These are phyloP conservation scores for Fistulina hepatica DNA, from an alignment of 1,284 basidiomycete genomes.

Conservation along the genomic window DNA sequence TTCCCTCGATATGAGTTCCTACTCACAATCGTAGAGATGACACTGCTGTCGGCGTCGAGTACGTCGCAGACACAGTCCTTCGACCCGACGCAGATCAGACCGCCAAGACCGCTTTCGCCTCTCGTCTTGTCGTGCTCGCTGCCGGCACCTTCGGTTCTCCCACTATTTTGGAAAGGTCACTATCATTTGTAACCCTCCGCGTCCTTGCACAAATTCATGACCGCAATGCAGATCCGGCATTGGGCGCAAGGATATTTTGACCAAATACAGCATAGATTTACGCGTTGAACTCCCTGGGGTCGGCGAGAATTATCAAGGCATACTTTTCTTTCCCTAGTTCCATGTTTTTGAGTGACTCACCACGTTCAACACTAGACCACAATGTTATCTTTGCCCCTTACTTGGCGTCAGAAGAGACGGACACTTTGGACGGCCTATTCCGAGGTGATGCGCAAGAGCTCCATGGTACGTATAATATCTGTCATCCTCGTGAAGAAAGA, in stretches of 20 bases:
- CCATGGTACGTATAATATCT: slow-evolving; percentile 20
- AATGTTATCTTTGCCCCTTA: slow-evolving; percentile 26
- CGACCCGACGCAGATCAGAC: slow-evolving; percentile 7
- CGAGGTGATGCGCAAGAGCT: slow-evolving; percentile 24
- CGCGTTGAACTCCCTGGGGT: slow-evolving; percentile 47
- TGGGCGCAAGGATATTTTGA: slow-evolving; percentile 30
- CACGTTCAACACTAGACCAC: slow-evolving; percentile 30
- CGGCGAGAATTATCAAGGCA: slow-evolving; percentile 38
- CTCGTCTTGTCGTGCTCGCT: slow-evolving; percentile 36
- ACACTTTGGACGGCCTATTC: slow-evolving; percentile 35
- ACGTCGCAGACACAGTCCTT: slow-evolving; percentile 22
- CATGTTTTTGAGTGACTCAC: background rate
- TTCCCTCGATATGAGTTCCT: background rate
- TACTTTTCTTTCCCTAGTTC: background rate
- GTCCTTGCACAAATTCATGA: slow-evolving; percentile 1
- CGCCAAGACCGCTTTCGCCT: slow-evolving; percentile 25
- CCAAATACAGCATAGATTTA: slow-evolving; percentile 28
- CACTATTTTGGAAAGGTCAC: slow-evolving; percentile 36
- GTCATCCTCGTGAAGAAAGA: background rate
- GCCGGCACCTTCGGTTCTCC: slow-evolving; percentile 47
- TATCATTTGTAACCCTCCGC: slow-evolving; percentile 12
- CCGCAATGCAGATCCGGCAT: slow-evolving; percentile 29
- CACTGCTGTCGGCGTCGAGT: slow-evolving; percentile 39
- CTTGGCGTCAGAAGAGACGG: slow-evolving; percentile 27
- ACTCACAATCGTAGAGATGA: slow-evolving; percentile 2